phyloP scores from a whole-genome alignment of 1,284 basidiomycete species.

The Earliella scabrosa region DNA sequence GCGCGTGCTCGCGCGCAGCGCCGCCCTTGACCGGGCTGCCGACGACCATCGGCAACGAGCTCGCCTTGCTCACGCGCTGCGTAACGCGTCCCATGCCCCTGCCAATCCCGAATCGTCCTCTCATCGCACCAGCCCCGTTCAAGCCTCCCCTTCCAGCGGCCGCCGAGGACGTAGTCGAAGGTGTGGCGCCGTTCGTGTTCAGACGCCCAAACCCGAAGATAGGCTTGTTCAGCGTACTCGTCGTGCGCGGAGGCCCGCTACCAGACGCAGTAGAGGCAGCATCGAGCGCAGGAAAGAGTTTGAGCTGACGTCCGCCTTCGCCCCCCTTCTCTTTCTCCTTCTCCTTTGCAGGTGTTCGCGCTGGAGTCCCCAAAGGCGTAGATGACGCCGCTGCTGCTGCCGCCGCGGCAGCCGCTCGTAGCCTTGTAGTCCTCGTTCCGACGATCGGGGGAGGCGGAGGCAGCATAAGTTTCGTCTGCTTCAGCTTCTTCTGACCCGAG shows the following conservation, averaged over 20 bases:
- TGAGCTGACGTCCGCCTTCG: no score
- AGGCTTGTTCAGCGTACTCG: background rate
- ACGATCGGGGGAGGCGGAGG: slow-evolving; percentile 28
- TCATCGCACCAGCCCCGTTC: background rate
- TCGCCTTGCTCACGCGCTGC: slow-evolving; percentile 64
- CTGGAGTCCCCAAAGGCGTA: background rate
- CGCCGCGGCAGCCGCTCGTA: background rate
- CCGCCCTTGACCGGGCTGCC: slow-evolving; percentile 41
- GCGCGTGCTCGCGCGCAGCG: slow-evolving; percentile 6
- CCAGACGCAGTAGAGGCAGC: background rate
- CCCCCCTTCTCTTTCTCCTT: no score
- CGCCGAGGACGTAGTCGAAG: background rate
- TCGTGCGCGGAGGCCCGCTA: background rate
- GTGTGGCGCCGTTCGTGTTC: background rate
- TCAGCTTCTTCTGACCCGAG: slow-evolving; percentile 4
- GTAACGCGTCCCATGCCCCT: slow-evolving; percentile 32
- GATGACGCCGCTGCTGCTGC: background rate
- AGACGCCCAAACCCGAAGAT: background rate
- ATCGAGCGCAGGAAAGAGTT: background rate
- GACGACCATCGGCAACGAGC: slow-evolving; percentile 52
- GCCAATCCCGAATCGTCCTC: background rate
- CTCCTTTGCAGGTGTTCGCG: background rate
- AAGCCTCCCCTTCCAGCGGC: background rate
- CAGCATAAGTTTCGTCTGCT: slow-evolving; percentile 29
- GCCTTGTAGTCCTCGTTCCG: slow-evolving; percentile 11